Evolutionary conservation across 352 stramenopile species (phyloP).

Genomic region (Phytophthora megakarya): DNA sequence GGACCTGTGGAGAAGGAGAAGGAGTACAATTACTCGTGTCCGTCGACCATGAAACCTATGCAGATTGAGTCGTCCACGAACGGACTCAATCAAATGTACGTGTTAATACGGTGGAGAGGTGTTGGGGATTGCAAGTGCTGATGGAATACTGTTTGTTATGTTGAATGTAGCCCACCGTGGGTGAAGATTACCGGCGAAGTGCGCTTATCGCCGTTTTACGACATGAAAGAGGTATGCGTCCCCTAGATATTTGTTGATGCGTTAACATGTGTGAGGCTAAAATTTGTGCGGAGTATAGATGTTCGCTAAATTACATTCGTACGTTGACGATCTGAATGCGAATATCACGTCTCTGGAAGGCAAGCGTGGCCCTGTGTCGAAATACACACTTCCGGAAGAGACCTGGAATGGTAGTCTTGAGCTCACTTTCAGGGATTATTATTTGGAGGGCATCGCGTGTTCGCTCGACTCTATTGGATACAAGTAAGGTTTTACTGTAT

Average conservation of each 20-base stretch:
- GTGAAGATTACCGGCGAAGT: conserved; percentile 90
- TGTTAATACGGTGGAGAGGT: neutral
- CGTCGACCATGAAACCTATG: conserved; percentile 81
- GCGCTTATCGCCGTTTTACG: conserved; percentile 91
- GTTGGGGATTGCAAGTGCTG: neutral
- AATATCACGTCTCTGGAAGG: conserved; percentile 76
- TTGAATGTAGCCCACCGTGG: conserved; percentile 77
- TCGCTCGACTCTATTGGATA: conserved; percentile 88
- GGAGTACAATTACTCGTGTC: conserved; percentile 89
- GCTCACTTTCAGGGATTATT: conserved; percentile 75
- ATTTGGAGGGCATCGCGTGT: conserved; percentile 91
- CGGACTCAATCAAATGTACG: conserved; percentile 75
- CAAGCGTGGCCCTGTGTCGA: conserved; percentile 83
- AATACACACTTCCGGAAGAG: conserved; percentile 87
- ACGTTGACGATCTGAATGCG: neutral
- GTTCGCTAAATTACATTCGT: neutral
- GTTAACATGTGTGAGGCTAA: neutral
- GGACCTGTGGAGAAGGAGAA: conserved; percentile 72
- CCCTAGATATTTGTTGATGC: neutral
- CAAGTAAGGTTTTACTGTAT: conserved; percentile 34
- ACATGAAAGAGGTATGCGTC: conserved; percentile 79
- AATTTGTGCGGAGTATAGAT: neutral
- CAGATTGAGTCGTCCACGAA: conserved; percentile 72
- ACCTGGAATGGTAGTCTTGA: conserved; percentile 83
- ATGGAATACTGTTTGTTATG: too few species aligned